Conservation (phyloP, 2,329 filamentous ascomycete species). For the Keithomyces neogunnii region DNA sequence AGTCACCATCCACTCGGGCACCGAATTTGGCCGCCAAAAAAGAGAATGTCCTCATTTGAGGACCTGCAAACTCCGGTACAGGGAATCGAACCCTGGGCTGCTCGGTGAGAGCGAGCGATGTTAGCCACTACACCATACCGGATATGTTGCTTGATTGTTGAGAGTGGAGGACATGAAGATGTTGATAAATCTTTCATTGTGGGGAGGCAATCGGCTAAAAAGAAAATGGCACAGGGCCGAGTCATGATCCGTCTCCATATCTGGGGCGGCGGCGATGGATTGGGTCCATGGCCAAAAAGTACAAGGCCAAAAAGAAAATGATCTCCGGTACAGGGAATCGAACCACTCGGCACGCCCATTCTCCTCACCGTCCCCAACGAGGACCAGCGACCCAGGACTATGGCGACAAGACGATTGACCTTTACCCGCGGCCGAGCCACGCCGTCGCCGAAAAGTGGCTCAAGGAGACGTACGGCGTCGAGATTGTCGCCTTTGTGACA, state of each 20-base stretch:
- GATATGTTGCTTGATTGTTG: conserved; percentile 10
- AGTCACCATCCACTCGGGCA: conserved; percentile 88
- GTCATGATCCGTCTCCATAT: too few relatives aligned
- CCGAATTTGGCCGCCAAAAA: conserved; percentile 68
- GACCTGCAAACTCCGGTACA: conserved; percentile 17
- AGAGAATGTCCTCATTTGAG: too few relatives aligned
- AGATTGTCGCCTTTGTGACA: conserved; percentile 86
- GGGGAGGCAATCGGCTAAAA: too few relatives aligned
- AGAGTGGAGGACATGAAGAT: background rate
- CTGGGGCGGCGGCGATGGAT: too few relatives aligned
- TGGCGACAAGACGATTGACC: conserved; percentile 78
- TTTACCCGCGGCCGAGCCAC: conserved; percentile 83
- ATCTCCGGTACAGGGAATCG: too few relatives aligned
- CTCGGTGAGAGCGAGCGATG: conserved; percentile 29
- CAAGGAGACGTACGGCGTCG: conserved; percentile 67
- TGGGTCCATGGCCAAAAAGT: too few relatives aligned
- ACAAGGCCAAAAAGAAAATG: too few relatives aligned
- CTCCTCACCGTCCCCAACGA: conserved; percentile 82
- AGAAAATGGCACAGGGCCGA: too few relatives aligned
- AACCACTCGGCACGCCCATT: conserved; percentile 76
- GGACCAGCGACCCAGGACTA: conserved; percentile 90
- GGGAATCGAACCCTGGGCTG: conserved; percentile 28
- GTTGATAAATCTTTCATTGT: too few relatives aligned
- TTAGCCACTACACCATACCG: conserved; percentile 29
- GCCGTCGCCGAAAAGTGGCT: conserved; percentile 95